Conservation (phyloP, 2,329 filamentous ascomycete genomes). For the Beauveria varroae region DNA sequence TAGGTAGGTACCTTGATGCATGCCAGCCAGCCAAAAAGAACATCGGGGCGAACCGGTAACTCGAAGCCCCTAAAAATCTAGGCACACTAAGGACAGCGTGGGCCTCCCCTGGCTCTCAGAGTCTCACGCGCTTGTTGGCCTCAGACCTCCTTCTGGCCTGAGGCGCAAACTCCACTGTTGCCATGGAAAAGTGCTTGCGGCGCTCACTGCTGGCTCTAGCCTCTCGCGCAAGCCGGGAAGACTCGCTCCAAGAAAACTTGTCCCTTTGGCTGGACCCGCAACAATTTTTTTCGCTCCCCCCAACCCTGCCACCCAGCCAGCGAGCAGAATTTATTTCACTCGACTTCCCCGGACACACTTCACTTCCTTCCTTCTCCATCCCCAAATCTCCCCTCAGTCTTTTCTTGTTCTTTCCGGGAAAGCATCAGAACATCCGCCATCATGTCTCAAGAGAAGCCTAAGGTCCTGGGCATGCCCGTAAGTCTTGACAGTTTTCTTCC, state of each 20-base stretch:
- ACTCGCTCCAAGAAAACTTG: conserved; percentile 46
- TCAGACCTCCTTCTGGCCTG: conserved; percentile 8
- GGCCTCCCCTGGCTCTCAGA: neutral
- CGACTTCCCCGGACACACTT: conserved; percentile 27
- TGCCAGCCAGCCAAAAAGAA: neutral
- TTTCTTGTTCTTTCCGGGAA: conserved; percentile 40
- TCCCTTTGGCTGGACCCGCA: conserved; percentile 34
- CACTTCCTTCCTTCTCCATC: conserved; percentile 34
- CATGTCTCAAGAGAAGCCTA: conserved; percentile 49
- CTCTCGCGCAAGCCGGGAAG: conserved; percentile 37
- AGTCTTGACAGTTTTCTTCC: conserved; percentile 26
- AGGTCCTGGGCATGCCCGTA: conserved; percentile 62
- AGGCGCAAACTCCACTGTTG: conserved; percentile 12
- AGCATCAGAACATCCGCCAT: conserved; percentile 32
- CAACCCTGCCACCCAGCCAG: conserved; percentile 36
- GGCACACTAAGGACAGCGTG: neutral
- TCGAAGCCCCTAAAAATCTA: neutral
- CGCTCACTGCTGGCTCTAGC: conserved; percentile 17
- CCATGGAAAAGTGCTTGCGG: conserved; percentile 13
- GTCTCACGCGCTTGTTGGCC: neutral
- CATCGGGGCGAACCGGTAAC: conserved; percentile 12
- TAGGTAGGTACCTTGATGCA: neutral
- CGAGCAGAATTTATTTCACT: conserved; percentile 38
- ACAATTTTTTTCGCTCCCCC: conserved; percentile 42
- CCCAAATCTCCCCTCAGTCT: conserved; percentile 55